A percentile compares a stretch with the other conserved stretches of the same genome.
Evolutionary conservation across 2,329 filamentous ascomycete genomes (phyloP).

Genomic region (Blastomyces parvus): DNA sequence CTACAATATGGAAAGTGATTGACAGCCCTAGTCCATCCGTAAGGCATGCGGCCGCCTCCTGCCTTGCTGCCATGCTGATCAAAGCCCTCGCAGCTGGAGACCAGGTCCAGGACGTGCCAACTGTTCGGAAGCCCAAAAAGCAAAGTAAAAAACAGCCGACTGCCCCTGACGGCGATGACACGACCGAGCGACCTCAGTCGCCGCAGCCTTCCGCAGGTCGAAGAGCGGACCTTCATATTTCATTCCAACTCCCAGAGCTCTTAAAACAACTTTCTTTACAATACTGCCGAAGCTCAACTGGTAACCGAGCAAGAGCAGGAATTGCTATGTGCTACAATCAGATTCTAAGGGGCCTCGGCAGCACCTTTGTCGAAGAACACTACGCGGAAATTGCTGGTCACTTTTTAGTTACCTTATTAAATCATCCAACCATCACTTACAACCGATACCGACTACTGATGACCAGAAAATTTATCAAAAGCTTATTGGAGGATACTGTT

Average conservation of each 20-base stretch:
- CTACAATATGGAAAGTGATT: slow-evolving; percentile 72
- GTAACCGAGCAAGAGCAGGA: slow-evolving; percentile 70
- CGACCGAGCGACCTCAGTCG: slow-evolving; percentile 61
- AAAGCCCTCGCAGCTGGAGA: slow-evolving; percentile 64
- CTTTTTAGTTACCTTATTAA: slow-evolving; percentile 69
- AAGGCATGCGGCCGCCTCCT: slow-evolving; percentile 76
- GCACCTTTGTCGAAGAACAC: slow-evolving; percentile 70
- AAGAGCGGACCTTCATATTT: slow-evolving; percentile 60
- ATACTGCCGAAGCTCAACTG: slow-evolving; percentile 68
- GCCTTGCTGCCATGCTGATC: slow-evolving; percentile 71
- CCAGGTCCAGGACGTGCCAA: slow-evolving; percentile 44
- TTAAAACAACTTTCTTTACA: slow-evolving; percentile 69
- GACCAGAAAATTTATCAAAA: slow-evolving; percentile 73
- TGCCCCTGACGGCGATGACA: slow-evolving; percentile 64
- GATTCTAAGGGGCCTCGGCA: slow-evolving; percentile 66
- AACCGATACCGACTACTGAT: slow-evolving; percentile 83
- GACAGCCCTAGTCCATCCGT: slow-evolving; percentile 68
- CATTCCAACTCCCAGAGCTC: slow-evolving; percentile 66
- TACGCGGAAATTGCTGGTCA: slow-evolving; percentile 75
- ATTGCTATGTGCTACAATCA: slow-evolving; percentile 81
- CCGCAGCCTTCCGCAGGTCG: slow-evolving; percentile 40
- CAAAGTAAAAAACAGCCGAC: slow-evolving; percentile 54
- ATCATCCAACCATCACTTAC: slow-evolving; percentile 62
- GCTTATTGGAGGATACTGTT: slow-evolving; percentile 73
- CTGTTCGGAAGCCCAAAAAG: slow-evolving; percentile 62